Conservation (phyloP, 208 protist genomes). For the Lotmaria passim region DNA sequence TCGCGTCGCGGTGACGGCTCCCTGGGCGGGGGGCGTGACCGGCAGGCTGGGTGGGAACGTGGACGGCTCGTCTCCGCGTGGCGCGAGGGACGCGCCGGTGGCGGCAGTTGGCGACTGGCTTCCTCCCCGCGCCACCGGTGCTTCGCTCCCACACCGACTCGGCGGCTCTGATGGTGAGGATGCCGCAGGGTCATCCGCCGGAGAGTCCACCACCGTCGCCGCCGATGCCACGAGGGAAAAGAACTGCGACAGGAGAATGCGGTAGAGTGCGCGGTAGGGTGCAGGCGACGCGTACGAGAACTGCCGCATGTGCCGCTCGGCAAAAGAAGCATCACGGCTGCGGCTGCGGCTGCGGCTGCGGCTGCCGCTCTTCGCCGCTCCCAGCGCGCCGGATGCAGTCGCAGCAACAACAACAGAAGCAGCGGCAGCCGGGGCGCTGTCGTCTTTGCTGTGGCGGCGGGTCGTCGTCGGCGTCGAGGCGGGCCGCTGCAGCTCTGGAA, state of each 20-base stretch:
- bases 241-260: conserved; percentile 23
- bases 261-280: conserved; percentile 25
- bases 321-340: neutral
- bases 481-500: conserved; percentile 22
- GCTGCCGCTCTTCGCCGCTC: neutral
- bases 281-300: conserved; percentile 18
- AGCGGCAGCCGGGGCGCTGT: too few species aligned
- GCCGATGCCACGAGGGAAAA: neutral
- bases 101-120: too few species aligned
- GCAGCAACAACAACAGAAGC: too few species aligned
- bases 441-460: too few species aligned
- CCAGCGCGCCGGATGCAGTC: neutral
- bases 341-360: too few species aligned
- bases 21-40: neutral
- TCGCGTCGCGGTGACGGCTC: neutral
- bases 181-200: neutral
- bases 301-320: conserved; percentile 6
- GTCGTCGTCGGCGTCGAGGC: neutral
- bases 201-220: neutral
- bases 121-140: neutral
- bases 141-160: neutral
- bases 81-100: too few species aligned
- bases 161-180: neutral
- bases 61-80: too few species aligned
- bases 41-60: too few species aligned